Evolutionary conservation across 306 rosid species (phyloP).

Genomic region (Senna tora): DNA sequence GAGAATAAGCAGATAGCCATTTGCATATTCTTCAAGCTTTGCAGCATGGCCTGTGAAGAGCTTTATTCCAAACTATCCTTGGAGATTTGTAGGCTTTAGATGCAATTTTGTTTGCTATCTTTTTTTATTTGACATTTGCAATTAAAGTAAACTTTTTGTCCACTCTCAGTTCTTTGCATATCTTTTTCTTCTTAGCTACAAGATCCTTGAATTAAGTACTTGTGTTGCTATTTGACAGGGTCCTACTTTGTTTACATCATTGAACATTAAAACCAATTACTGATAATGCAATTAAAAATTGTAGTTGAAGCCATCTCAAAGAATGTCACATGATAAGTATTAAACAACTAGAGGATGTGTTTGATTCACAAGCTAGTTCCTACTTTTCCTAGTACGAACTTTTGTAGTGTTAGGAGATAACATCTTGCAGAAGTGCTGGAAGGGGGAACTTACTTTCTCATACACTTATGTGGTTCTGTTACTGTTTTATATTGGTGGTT

Average conservation of each 20-base stretch:
- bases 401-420: too few species aligned
- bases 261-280: constrained; percentile 1
- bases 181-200: background rate
- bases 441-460: background rate
- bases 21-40: constrained; percentile 47
- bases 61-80: constrained; percentile 43
- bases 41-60: constrained; percentile 46
- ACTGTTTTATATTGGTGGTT: background rate
- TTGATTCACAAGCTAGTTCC: too few species aligned
- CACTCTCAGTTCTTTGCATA: background rate
- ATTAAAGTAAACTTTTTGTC: constrained; percentile 19
- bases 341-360: too few species aligned
- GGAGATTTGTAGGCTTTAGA: constrained; percentile 48
- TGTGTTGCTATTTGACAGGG: background rate
- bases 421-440: background rate
- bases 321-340: too few species aligned
- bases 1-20: constrained; percentile 60
- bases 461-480: background rate
- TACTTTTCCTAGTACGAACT: too few species aligned
- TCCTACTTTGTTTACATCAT: background rate
- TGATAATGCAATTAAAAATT: too few species aligned
- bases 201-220: background rate
- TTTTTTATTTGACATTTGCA: constrained; percentile 31
- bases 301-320: too few species aligned
- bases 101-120: constrained; percentile 32